Conservation (phyloP, 441 rosid species). For the Pelargonium myrrhifolium region DNA sequence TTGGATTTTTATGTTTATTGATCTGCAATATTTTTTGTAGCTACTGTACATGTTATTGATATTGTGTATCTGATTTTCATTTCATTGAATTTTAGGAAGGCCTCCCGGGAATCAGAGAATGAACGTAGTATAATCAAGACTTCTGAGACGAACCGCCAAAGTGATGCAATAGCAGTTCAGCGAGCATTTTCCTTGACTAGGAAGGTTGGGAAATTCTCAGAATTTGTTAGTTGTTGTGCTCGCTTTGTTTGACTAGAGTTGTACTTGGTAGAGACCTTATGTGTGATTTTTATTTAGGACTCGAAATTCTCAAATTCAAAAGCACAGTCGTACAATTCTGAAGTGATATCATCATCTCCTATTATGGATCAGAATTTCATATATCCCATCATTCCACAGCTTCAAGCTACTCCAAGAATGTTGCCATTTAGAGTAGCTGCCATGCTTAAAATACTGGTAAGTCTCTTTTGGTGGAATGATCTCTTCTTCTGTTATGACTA, state of each 20-base stretch:
- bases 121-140: constrained; percentile 31
- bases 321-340: constrained; percentile 52
- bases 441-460: constrained; percentile 81
- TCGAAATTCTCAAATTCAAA: constrained; percentile 46
- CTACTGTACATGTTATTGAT: constrained; percentile 11
- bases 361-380: constrained; percentile 29
- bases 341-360: constrained; percentile 64
- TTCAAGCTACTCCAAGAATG: constrained; percentile 49
- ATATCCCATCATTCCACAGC: constrained; percentile 70
- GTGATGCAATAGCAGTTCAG: constrained; percentile 88
- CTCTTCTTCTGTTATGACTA: background rate
- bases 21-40: constrained; percentile 10
- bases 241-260: constrained; percentile 6
- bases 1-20: constrained; percentile 25
- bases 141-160: constrained; percentile 63
- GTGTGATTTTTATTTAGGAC: constrained; percentile 39
- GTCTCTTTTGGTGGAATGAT: constrained; percentile 15
- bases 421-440: constrained; percentile 84
- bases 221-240: constrained; percentile 8
- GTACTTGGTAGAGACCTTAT: constrained; percentile 19
- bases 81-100: constrained; percentile 49
- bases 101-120: constrained; percentile 34
- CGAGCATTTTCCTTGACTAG: constrained; percentile 64
- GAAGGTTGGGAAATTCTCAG: constrained; percentile 39
- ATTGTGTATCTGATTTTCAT: constrained; percentile 16